These are phyloP conservation scores for Melaleuca alternifolia DNA, from an alignment of 345 rosid genomes.

Conservation along the genomic window DNA sequence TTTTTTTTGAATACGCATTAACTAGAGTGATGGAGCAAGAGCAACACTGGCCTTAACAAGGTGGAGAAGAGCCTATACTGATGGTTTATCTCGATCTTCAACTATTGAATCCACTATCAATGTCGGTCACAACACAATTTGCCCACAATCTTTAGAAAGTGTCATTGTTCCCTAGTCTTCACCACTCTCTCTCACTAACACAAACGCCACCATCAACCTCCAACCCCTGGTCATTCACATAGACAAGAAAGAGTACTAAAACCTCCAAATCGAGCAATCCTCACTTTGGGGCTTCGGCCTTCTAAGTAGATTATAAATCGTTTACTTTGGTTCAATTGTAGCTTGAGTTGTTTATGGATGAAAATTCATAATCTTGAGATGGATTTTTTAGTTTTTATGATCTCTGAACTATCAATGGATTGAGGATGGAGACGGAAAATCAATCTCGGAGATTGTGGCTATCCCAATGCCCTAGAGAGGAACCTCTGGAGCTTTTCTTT, in stretches of 20 bases:
- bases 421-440: not conserved
- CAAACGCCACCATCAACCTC: not conserved
- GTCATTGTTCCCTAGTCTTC: no score
- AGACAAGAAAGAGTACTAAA: not conserved
- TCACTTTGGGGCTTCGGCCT: not conserved
- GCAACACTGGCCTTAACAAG: no score
- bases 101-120: no score
- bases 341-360: not conserved
- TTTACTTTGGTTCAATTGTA: not conserved
- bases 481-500: not conserved
- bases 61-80: no score
- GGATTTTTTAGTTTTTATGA: not conserved
- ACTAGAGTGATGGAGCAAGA: no score
- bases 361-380: not conserved
- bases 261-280: not conserved
- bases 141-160: no score
- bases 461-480: not conserved
- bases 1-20: no score
- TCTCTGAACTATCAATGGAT: not conserved
- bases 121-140: no score
- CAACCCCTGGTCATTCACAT: not conserved
- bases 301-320: not conserved
- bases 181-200: not conserved
- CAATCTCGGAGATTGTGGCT: not conserved
- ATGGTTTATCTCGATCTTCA: no score